A percentile compares a stretch with the other conserved stretches of the same genome.
Conservation (phyloP, 2,329 filamentous ascomycete species). For the Zopfia rhizophila region DNA sequence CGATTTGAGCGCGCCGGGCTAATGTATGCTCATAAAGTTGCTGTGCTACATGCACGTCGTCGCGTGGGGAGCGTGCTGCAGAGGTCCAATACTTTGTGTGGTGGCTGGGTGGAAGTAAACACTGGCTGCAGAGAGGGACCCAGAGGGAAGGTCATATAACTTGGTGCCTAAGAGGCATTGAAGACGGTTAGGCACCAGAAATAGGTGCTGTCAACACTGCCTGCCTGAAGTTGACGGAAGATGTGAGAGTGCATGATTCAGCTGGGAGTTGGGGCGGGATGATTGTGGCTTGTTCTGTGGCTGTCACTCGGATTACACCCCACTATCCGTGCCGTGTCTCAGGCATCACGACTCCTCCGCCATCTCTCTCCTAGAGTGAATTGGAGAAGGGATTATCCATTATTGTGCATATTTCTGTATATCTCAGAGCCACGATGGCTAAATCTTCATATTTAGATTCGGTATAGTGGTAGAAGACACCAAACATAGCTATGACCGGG, state of each 20-base stretch:
- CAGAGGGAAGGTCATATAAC: slow-evolving; percentile 40
- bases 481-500: slow-evolving; percentile 42
- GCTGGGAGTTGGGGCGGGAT: background rate
- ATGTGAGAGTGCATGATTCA: slow-evolving; percentile 4
- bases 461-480: too few relatives aligned
- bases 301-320: slow-evolving; percentile 3
- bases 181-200: slow-evolving; percentile 35
- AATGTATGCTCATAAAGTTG: slow-evolving; percentile 6
- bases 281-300: slow-evolving; percentile 15
- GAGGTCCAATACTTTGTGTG: too few relatives aligned
- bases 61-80: slow-evolving; percentile 21
- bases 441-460: too few relatives aligned
- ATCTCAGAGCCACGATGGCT: too few relatives aligned
- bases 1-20: slow-evolving; percentile 7
- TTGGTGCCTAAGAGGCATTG: slow-evolving; percentile 44
- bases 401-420: too few relatives aligned
- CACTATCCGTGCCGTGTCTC: slow-evolving; percentile 1
- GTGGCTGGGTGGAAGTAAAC: too few relatives aligned
- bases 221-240: slow-evolving; percentile 1
- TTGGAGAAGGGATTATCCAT: too few relatives aligned
- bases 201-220: slow-evolving; percentile 19
- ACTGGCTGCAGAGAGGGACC: slow-evolving; percentile 10
- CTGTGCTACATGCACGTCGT: background rate
- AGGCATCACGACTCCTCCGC: slow-evolving; percentile 13
- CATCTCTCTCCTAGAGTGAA: too few relatives aligned